Evolutionary conservation across 305 asterid genomes (phyloP).

Genomic region (Fraxinus angustifolia): DNA sequence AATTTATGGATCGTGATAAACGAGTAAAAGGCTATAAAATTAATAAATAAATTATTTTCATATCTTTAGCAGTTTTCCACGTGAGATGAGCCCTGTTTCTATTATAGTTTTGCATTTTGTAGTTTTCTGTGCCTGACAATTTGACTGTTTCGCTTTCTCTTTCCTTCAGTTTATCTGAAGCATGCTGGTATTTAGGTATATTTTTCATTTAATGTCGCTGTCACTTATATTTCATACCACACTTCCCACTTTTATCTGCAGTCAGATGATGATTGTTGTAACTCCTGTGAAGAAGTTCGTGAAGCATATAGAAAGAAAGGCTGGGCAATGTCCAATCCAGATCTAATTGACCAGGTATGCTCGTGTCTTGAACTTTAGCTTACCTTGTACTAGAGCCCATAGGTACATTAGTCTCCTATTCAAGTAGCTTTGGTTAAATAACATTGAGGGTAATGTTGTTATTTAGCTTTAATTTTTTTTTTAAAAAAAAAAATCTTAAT

Average conservation of each 20-base stretch:
- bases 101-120: neutral
- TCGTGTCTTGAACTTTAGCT: conserved; percentile 9
- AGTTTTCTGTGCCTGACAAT: neutral
- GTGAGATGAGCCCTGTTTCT: neutral
- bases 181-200: neutral
- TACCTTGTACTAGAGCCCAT: conserved; percentile 5
- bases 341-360: conserved; percentile 74
- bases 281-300: conserved; percentile 95
- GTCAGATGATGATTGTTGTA: conserved; percentile 89
- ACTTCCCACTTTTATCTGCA: conserved; percentile 33
- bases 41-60: neutral
- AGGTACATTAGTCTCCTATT: neutral
- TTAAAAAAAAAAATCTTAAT: neutral
- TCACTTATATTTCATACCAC: conserved; percentile 18
- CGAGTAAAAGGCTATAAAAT: neutral
- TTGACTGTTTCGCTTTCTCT: neutral
- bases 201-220: conserved; percentile 15
- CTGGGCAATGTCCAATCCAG: conserved; percentile 87
- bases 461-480: neutral
- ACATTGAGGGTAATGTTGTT: neutral
- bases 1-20: neutral
- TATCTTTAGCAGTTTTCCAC: neutral
- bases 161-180: neutral
- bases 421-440: neutral
- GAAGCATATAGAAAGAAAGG: conserved; percentile 96